These are phyloP conservation scores for Epichloe sibirici DNA, from an alignment of 2,329 filamentous ascomycete species.

Conservation along the genomic window DNA sequence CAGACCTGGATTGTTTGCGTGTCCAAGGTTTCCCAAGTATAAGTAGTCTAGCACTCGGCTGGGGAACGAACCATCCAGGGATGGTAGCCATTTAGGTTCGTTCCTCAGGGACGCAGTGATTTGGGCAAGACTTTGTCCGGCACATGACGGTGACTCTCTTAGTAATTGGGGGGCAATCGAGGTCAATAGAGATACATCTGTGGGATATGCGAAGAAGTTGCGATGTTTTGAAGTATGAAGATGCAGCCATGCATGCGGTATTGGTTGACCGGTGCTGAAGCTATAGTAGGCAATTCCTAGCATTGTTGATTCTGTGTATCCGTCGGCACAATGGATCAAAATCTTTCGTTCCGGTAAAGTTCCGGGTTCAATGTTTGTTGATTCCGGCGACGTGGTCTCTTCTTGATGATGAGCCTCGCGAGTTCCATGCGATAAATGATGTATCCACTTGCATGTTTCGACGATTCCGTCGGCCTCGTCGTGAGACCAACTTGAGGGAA, in stretches of 20 bases:
- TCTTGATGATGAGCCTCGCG: constrained; percentile 20
- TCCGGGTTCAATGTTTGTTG: constrained; percentile 9
- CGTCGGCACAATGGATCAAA: constrained; percentile 86
- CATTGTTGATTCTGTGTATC: constrained; percentile 89
- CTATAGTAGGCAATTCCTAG: constrained; percentile 86
- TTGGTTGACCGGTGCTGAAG: constrained; percentile 71
- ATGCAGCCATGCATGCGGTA: constrained; percentile 77
- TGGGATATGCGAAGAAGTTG: constrained; percentile 94
- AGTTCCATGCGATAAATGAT: constrained; percentile 63
- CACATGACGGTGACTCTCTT: constrained; percentile 49
- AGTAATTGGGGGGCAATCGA: constrained; percentile 66
- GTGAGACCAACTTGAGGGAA: constrained; percentile 73
- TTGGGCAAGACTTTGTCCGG: constrained; percentile 37
- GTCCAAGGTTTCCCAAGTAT: constrained; percentile 86
- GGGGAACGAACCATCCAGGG: constrained; percentile 81
- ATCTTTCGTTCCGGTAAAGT: constrained; percentile 47
- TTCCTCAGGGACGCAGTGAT: constrained; percentile 39
- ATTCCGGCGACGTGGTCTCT: neutral
- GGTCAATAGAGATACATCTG: constrained; percentile 73
- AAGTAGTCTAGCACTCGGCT: constrained; percentile 85
- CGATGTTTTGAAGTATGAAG: constrained; percentile 70
- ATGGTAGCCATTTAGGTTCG: constrained; percentile 69
- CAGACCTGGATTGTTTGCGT: constrained; percentile 87
- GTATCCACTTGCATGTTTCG: constrained; percentile 82
- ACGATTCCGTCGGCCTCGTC: constrained; percentile 73